These are phyloP conservation scores for Byssoonygena ceratinophila DNA, from an alignment of 2,329 filamentous ascomycete genomes.

Conservation along the genomic window DNA sequence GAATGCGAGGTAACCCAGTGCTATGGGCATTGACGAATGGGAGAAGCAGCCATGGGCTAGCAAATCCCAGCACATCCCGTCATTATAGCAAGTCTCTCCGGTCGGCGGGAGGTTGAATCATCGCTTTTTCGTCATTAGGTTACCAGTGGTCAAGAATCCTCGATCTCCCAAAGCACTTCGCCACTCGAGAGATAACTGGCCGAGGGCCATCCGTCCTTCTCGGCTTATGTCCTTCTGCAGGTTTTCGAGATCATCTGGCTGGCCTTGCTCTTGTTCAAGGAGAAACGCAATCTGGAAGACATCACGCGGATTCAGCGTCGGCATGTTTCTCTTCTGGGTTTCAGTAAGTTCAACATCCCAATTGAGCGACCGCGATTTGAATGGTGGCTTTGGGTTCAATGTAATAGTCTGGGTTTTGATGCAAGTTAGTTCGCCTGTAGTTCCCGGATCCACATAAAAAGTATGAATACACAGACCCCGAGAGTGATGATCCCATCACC, in stretches of 20 bases:
- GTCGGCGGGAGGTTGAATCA: constrained; percentile 3
- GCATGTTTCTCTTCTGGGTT: constrained; percentile 26
- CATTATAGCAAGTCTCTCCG: not conserved
- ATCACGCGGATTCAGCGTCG: constrained; percentile 50
- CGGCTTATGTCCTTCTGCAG: constrained; percentile 40
- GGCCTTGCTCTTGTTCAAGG: constrained; percentile 44
- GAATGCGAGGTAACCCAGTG: not conserved
- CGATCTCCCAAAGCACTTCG: constrained; percentile 78
- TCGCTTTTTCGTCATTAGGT: constrained; percentile 46
- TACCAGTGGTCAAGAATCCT: constrained; percentile 79
- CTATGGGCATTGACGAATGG: not conserved
- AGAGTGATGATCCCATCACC: constrained; percentile 73
- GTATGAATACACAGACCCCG: constrained; percentile 42
- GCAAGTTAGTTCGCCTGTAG: not conserved
- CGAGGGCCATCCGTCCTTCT: constrained; percentile 53
- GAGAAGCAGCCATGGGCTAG: not conserved
- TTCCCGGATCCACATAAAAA: not conserved
- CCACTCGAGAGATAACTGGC: constrained; percentile 80
- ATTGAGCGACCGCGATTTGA: constrained; percentile 45
- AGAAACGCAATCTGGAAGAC: constrained; percentile 56
- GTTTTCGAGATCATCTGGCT: constrained; percentile 43
- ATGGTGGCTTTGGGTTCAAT: constrained; percentile 43
- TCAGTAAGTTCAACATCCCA: constrained; percentile 40
- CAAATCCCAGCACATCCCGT: not conserved
- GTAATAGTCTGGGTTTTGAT: constrained; percentile 32